Percentiles rank a stretch among this genome's conserved stretches.
Evolutionary conservation across 768 basidiomycete species (phyloP).

Genomic region (Xerocomellus chrysenteron): DNA sequence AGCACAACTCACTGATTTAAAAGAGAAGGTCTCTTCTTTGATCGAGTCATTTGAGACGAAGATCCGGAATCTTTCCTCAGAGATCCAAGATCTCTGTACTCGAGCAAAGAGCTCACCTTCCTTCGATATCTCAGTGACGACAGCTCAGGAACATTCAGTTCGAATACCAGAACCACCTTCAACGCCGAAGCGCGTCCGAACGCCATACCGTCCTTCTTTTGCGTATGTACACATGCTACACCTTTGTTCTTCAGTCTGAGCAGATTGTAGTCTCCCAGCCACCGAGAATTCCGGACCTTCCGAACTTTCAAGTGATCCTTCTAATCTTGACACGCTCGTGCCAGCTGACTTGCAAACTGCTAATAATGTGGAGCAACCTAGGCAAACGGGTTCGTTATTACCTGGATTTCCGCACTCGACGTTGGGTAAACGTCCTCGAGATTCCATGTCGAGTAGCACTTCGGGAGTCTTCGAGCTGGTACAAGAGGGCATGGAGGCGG

Average conservation of each 20-base stretch:
- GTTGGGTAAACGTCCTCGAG: constrained; percentile 68
- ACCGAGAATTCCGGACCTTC: constrained; percentile 20
- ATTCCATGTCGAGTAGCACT: constrained; percentile 44
- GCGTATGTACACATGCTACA: constrained; percentile 19
- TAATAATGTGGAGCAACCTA: constrained; percentile 11
- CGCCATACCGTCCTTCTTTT: constrained; percentile 26
- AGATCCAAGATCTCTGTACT: constrained; percentile 34
- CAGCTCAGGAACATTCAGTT: constrained; percentile 12
- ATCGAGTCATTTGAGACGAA: constrained; percentile 36
- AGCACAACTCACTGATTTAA: constrained; percentile 40
- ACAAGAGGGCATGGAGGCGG: constrained; percentile 41
- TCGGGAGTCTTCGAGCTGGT: constrained; percentile 43
- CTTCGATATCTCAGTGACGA: constrained; percentile 6
- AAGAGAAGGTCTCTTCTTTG: constrained; percentile 29
- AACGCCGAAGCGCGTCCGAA: constrained; percentile 35
- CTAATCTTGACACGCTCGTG: constrained; percentile 15
- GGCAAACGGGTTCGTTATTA: constrained; percentile 19
- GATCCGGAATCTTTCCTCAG: constrained; percentile 37
- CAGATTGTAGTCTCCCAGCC: constrained; percentile 17
- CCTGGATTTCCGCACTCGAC: constrained; percentile 44
- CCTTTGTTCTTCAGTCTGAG: constrained; percentile 13
- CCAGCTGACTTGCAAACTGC: constrained; percentile 9
- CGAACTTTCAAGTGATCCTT: constrained; percentile 20
- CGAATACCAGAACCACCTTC: constrained; percentile 33
- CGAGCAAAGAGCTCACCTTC: constrained; percentile 13